Base-by-base conservation (phyloP, 2,329 filamentous ascomycete species). In the Neopestalotiopsis sp. region DNA sequence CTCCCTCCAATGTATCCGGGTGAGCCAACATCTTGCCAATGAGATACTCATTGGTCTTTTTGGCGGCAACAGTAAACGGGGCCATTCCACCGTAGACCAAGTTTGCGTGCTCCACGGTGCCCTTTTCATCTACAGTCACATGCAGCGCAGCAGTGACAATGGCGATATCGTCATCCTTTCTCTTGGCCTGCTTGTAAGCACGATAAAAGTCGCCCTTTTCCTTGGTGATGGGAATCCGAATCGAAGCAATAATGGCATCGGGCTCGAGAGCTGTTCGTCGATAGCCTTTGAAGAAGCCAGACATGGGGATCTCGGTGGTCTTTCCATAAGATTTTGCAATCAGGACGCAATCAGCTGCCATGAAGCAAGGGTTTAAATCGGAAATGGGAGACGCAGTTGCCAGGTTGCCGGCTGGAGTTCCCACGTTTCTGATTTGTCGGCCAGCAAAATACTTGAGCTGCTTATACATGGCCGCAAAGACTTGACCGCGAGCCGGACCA, bases 121-220 rank as follows among this genome's bases (percentile, higher is more conserved):
- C 89, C 1, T 86, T 85, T 2, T 92, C 87, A 52, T 91, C 88
- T 2, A 98, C 81, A 4, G 88, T 89, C 4, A 98, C 86, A 45
- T 94, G 89, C 68, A 98, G 81, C 1, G 95, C 94, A 34, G 92
- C 90, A 63, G 97, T 98, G 30, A 98, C 96, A 74, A 99, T 98
- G 2, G 96, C 96, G 77, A 99, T 98, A 77, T 99, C 96, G 75
- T 99, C 96, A 75, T 99, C 96, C 78, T 98, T 98, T 73, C 96
- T 86, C 84, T 99, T 99, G 0, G 96, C 90, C 79, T 98, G 95
- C 81, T 99, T 99, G 81, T 98, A 98, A 1, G 95, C 91, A 58
- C 92, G 89, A 78, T 97, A 92, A 77, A 91, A 94, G 78, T 98
- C 96, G 3, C 93, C 91, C 75, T 91, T 92, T 66, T 90, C 86